phyloP scores from a whole-genome alignment of 371 early-diverging fungal genomes.

The Apophysomyces trapeziformis region DNA sequence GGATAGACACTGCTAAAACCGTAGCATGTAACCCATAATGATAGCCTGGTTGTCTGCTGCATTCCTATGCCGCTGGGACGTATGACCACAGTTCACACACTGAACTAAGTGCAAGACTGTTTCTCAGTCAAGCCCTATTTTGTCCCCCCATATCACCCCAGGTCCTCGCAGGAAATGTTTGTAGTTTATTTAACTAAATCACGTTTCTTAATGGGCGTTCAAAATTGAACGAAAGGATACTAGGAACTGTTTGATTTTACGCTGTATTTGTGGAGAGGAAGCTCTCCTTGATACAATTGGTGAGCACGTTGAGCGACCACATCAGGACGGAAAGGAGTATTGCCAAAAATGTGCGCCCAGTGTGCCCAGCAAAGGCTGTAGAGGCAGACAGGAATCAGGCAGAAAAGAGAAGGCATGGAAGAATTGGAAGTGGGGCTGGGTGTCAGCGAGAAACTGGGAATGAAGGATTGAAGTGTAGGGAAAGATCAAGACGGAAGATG shows the following conservation, averaged over 20 bases:
- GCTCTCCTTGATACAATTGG: no score
- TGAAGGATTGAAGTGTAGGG: neutral
- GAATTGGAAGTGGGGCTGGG: neutral
- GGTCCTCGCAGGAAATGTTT: neutral
- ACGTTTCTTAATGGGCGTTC: no score
- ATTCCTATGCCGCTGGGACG: neutral
- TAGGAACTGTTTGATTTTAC: no score
- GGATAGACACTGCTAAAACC: neutral
- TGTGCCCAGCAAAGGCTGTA: no score
- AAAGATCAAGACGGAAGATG: neutral
- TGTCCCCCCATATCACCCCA: neutral
- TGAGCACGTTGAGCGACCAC: no score
- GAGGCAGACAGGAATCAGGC: no score
- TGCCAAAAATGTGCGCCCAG: no score
- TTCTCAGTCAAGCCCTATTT: neutral
- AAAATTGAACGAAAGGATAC: no score
- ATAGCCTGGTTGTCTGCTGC: slow-evolving; percentile 2
- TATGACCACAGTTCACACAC: neutral
- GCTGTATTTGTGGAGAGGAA: no score
- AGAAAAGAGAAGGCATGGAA: no score
- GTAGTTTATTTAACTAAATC: no score
- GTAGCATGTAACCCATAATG: neutral
- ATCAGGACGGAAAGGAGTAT: no score
- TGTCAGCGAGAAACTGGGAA: neutral
- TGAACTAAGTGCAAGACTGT: neutral